Percentiles rank a stretch among this genome's conserved stretches.
These are phyloP conservation scores for Debaryomyces subglobosus DNA, from an alignment of 1,139 yeast genomes.

Conservation along the genomic window DNA sequence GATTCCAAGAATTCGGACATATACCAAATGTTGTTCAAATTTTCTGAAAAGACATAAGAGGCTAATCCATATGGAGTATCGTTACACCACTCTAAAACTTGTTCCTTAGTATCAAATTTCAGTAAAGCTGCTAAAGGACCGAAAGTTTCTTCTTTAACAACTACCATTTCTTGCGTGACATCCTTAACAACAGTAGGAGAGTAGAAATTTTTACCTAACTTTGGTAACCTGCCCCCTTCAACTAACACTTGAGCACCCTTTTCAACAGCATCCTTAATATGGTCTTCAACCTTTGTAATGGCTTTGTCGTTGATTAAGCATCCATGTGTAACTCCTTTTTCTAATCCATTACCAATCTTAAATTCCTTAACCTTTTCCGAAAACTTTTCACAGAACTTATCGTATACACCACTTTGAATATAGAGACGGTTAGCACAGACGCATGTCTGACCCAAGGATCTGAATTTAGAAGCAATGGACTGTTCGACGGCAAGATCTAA, in stretches of 20 bases:
- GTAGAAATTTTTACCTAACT: conserved; percentile 43
- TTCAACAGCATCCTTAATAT: conserved; percentile 42
- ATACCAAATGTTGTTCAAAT: conserved; percentile 59
- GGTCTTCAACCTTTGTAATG: conserved; percentile 42
- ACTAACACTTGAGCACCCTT: conserved; percentile 47
- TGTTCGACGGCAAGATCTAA: conserved; percentile 51
- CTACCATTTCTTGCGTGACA: conserved; percentile 44
- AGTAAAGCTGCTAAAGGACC: conserved; percentile 51
- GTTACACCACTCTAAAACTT: conserved; percentile 42
- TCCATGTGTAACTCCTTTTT: conserved; percentile 47
- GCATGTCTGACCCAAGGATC: conserved; percentile 86
- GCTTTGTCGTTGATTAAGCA: conserved; percentile 47
- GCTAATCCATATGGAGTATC: conserved; percentile 49
- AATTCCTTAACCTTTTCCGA: conserved; percentile 34
- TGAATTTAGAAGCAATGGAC: conserved; percentile 58
- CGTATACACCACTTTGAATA: conserved; percentile 71
- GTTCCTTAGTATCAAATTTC: conserved; percentile 42
- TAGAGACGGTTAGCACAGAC: conserved; percentile 86
- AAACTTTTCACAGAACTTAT: conserved; percentile 48
- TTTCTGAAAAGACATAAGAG: conserved; percentile 45
- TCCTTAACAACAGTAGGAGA: conserved; percentile 44
- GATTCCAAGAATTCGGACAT: conserved; percentile 45
- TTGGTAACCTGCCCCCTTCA: conserved; percentile 43
- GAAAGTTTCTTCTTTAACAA: conserved; percentile 47
- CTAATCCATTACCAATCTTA: conserved; percentile 49